Percentiles rank a stretch among this genome's conserved stretches.
Conservation (phyloP, 2,329 filamentous ascomycete genomes). For the Laburnicola sp. region DNA sequence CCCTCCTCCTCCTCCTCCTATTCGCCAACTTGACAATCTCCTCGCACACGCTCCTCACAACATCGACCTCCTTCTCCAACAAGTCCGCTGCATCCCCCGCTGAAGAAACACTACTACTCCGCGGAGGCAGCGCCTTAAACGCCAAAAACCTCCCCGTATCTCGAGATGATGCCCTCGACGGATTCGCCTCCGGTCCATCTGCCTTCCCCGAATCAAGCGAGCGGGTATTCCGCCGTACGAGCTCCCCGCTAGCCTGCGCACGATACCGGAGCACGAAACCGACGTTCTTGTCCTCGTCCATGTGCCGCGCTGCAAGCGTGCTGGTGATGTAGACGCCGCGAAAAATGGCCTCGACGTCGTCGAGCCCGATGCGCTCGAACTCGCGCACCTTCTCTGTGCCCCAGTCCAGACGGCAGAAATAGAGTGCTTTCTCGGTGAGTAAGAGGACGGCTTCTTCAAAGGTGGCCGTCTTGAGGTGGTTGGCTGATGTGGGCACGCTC, state of each 20-base stretch:
- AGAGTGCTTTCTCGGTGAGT: conserved; percentile 81
- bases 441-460: conserved; percentile 89
- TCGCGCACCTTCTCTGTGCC: conserved; percentile 90
- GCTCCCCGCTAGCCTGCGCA: conserved; percentile 68
- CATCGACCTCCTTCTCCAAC: conserved; percentile 54
- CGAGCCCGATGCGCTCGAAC: conserved; percentile 82
- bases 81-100: conserved; percentile 25
- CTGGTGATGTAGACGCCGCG: conserved; percentile 89
- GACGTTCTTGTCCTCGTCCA: conserved; percentile 77
- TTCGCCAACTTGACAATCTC: conserved; percentile 74
- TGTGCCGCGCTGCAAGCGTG: conserved; percentile 75
- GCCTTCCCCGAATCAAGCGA: conserved; percentile 62
- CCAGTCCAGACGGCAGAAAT: conserved; percentile 93
- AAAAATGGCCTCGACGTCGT: conserved; percentile 71
- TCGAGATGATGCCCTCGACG: conserved; percentile 23
- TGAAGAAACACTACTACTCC: conserved; percentile 46
- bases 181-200: conserved; percentile 29
- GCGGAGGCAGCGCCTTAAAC: conserved; percentile 59
- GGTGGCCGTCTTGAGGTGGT: conserved; percentile 67
- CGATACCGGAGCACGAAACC: conserved; percentile 81
- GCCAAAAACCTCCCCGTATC: conserved; percentile 50
- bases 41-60: conserved; percentile 67
- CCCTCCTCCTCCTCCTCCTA: too few relatives aligned
- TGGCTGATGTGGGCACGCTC: conserved; percentile 71
- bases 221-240: conserved; percentile 81